A percentile compares a stretch with the other conserved stretches of the same genome.
Evolutionary conservation across 495 filamentous ascomycete species (phyloP).

Genomic region (Talaromyces borbonicus): DNA sequence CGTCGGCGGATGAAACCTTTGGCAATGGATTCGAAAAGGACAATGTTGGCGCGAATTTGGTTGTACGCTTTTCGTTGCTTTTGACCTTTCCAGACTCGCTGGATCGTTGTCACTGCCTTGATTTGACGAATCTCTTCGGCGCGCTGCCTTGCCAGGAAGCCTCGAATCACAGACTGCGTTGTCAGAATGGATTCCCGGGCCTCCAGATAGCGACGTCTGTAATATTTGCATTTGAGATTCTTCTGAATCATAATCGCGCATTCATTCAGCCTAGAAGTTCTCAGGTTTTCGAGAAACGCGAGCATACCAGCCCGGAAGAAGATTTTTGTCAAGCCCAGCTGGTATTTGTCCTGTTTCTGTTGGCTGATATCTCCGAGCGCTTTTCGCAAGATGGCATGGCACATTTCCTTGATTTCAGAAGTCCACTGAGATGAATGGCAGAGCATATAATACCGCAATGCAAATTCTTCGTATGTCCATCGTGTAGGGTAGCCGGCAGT

Average conservation of each 20-base stretch:
- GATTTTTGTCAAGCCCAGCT: conserved; percentile 93
- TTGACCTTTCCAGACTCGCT: conserved; percentile 85
- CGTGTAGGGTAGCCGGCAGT: conserved; percentile 95
- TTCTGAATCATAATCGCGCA: conserved; percentile 99
- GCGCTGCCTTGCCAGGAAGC: conserved; percentile 60
- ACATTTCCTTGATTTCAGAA: conserved; percentile 86
- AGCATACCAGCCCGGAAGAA: conserved; percentile 99
- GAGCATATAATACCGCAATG: conserved; percentile 95
- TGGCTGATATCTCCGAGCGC: conserved; percentile 75
- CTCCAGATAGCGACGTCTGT: conserved; percentile 83
- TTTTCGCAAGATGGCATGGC: conserved; percentile 78
- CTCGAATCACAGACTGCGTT: conserved; percentile 67
- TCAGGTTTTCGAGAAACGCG: conserved; percentile 89
- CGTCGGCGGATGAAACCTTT: conserved; percentile 85
- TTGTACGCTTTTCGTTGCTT: conserved; percentile 75
- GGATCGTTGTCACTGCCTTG: conserved; percentile 87
- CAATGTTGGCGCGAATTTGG: conserved; percentile 65
- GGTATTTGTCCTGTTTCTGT: conserved; percentile 87
- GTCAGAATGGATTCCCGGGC: conserved; percentile 70
- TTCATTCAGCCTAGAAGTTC: conserved; percentile 80
- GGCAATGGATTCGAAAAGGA: conserved; percentile 76
- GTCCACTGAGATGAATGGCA: conserved; percentile 88
- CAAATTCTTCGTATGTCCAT: conserved; percentile 99
- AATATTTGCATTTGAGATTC: conserved; percentile 92
- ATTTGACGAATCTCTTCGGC: conserved; percentile 73